Evolutionary conservation across 176 grass and related monocot genomes (phyloP).

Genomic region (Aegilops bicornis): DNA sequence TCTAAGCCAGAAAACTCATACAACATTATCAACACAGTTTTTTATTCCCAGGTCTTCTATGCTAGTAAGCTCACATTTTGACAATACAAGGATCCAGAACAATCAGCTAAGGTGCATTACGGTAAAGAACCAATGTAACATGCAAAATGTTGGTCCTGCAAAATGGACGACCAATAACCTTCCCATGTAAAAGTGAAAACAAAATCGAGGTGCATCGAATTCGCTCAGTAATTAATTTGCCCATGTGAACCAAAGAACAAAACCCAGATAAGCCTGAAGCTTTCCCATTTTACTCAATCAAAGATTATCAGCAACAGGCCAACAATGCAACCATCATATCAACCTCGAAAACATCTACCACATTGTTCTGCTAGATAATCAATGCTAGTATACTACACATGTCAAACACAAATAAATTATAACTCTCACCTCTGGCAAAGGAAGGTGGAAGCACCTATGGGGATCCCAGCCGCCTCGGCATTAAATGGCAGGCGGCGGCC

Average conservation of each 20-base stretch:
- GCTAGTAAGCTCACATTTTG: background rate
- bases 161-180: background rate
- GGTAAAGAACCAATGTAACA: background rate
- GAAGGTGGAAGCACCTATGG: conserved; percentile 20
- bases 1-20: background rate
- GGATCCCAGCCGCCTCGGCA: conserved; percentile 37
- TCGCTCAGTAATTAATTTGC: no score
- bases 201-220: no score
- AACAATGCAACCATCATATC: no score
- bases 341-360: no score
- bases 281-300: no score
- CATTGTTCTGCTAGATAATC: no score
- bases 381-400: no score
- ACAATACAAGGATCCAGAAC: background rate
- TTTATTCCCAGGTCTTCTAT: background rate
- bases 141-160: background rate
- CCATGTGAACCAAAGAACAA: no score
- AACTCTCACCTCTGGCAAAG: conserved; percentile 53
- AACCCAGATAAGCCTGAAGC: no score
- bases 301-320: no score
- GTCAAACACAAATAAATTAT: no score
- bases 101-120: background rate
- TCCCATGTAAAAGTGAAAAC: no score
- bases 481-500: conserved; percentile 39
- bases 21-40: background rate